A percentile compares a stretch with the other conserved stretches of the same genome.
phyloP scores from a whole-genome alignment of 163 green algal species.

The Prototheca cutis region DNA sequence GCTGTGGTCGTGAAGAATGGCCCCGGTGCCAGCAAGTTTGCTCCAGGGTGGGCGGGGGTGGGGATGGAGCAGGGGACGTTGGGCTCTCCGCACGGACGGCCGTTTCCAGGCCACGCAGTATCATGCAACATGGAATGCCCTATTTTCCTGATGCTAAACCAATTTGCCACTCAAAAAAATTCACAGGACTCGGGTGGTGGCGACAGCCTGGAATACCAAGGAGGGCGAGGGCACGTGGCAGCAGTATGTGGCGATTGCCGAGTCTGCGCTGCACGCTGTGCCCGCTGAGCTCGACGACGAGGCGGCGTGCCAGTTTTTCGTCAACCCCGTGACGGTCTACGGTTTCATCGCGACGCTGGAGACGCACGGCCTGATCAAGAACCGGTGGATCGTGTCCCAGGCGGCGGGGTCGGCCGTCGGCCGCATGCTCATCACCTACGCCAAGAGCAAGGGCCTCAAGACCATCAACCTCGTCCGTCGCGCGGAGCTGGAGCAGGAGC shows the following conservation, averaged over 20 bases:
- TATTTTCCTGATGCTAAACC: no score
- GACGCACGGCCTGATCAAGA: conserved; percentile 23
- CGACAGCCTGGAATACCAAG: conserved; percentile 6
- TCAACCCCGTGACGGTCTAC: conserved; percentile 30
- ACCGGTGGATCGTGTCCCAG: conserved; percentile 42
- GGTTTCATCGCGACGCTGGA: conserved; percentile 35
- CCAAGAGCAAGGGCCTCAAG: conserved; percentile 31
- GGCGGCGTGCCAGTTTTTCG: conserved; percentile 34
- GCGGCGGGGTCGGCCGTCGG: conserved; percentile 41
- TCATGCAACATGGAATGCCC: no score
- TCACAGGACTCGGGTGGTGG: conserved; percentile 22
- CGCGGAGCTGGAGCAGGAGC: conserved; percentile 26
- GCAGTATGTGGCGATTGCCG: conserved; percentile 31
- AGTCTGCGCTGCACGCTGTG: conserved; percentile 28
- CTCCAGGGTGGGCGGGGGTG: conserved; percentile 13
- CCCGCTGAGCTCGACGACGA: conserved; percentile 40
- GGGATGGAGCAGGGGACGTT: no score
- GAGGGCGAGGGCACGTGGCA: conserved; percentile 39
- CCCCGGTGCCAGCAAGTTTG: conserved; percentile 12
- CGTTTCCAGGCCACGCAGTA: no score
- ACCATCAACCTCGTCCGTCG: conserved; percentile 41
- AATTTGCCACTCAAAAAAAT: no score
- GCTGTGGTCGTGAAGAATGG: conserved; percentile 27
- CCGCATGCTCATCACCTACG: conserved; percentile 28
- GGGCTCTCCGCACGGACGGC: no score